Evolutionary conservation across 164 flowering plant genomes (phyloP).

Genomic region (Warburgia ugandensis): DNA sequence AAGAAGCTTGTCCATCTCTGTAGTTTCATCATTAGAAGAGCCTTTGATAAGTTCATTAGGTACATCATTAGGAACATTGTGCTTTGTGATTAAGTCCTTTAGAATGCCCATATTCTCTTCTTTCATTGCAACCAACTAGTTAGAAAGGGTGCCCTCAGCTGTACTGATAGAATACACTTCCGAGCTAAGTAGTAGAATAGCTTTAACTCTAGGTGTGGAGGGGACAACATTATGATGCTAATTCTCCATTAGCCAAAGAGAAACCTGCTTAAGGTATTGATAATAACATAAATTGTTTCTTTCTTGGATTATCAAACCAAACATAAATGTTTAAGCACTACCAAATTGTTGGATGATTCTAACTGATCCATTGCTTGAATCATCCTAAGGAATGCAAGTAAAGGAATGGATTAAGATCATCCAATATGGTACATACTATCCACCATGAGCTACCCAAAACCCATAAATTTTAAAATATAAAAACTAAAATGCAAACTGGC

Average conservation of each 20-base stretch:
- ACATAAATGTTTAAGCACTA: neutral
- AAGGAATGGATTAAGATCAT: no score
- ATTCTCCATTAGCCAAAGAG: neutral
- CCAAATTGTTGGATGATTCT: no score
- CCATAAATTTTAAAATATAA: no score
- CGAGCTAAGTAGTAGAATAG: conserved; percentile 45
- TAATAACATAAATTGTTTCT: no score
- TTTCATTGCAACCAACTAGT: conserved; percentile 53
- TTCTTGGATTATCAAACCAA: no score
- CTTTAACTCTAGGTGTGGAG: conserved; percentile 27
- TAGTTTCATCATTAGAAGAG: conserved; percentile 48
- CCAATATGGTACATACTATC: no score
- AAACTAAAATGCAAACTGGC: no score
- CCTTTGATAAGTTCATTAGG: conserved; percentile 60
- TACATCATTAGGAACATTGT: conserved; percentile 70
- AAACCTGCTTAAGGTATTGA: no score
- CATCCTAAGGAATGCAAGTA: no score
- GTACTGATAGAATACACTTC: conserved; percentile 33
- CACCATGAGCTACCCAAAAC: no score
- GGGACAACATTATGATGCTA: conserved; percentile 1
- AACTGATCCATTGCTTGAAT: no score
- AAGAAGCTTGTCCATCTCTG: conserved; percentile 18
- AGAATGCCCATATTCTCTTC: conserved; percentile 63
- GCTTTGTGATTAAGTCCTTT: conserved; percentile 64
- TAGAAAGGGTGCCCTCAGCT: conserved; percentile 37